Conservation (phyloP, 805 yeast species). For the Lipomyces lipofer region DNA sequence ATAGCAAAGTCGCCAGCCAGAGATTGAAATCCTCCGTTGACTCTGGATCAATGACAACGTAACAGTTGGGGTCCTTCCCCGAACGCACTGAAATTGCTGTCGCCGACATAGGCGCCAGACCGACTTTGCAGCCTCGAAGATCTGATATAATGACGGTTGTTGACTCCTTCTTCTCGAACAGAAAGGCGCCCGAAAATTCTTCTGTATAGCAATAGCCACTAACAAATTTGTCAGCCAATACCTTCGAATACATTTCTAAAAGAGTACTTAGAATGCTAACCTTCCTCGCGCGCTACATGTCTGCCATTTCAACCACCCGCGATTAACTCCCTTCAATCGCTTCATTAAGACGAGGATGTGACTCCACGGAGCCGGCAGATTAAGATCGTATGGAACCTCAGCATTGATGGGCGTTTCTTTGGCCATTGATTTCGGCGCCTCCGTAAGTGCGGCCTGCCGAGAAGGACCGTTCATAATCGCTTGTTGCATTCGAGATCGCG, state of each 20-base stretch:
- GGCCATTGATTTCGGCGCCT: background rate
- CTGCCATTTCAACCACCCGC: slow-evolving; percentile 26
- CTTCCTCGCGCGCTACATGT: slow-evolving; percentile 22
- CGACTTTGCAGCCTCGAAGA: slow-evolving; percentile 29
- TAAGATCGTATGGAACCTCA: slow-evolving; percentile 16
- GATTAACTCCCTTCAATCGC: slow-evolving; percentile 21
- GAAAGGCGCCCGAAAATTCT: slow-evolving; percentile 28
- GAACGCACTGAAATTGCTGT: slow-evolving; percentile 22
- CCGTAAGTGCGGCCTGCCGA: background rate
- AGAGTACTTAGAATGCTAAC: slow-evolving; percentile 3
- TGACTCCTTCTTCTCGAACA: slow-evolving; percentile 15
- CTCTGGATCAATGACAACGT: slow-evolving; percentile 19
- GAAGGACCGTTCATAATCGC: too few species aligned
- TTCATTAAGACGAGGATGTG: slow-evolving; percentile 25
- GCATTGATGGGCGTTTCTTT: background rate
- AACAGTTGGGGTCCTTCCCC: slow-evolving; percentile 17
- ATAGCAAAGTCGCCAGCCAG: slow-evolving; percentile 26
- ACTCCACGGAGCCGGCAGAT: slow-evolving; percentile 23
- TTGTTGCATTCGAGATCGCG: background rate
- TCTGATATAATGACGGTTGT: slow-evolving; percentile 18
- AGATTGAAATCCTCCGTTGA: slow-evolving; percentile 17
- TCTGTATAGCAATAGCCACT: slow-evolving; percentile 28
- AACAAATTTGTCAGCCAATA: background rate
- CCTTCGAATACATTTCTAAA: background rate
- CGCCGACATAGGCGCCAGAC: slow-evolving; percentile 14